Evolutionary conservation across 306 rosid genomes (phyloP).

Genomic region (Vicia sativa): DNA sequence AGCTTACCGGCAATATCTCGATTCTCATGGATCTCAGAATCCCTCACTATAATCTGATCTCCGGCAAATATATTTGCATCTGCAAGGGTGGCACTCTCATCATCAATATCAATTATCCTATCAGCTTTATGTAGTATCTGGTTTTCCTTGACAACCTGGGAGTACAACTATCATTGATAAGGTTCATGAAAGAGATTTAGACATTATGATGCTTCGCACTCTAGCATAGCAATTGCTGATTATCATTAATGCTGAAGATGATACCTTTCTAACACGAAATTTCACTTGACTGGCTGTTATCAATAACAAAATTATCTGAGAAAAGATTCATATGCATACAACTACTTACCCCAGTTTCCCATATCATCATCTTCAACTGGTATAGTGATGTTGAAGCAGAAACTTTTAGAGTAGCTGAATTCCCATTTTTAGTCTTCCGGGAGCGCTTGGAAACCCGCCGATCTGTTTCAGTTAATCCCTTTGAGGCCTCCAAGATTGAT

Average conservation of each 20-base stretch:
- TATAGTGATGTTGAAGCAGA: constrained; percentile 89
- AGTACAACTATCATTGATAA: constrained; percentile 20
- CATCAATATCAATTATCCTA: constrained; percentile 61
- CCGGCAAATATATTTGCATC: constrained; percentile 91
- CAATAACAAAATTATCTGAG: not conserved
- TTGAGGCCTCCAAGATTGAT: constrained; percentile 82
- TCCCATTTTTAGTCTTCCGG: constrained; percentile 78
- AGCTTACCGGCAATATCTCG: constrained; percentile 96
- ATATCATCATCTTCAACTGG: constrained; percentile 98
- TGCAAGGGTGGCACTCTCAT: constrained; percentile 77
- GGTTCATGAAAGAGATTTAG: not conserved
- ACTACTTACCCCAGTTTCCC: constrained; percentile 95
- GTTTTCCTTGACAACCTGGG: constrained; percentile 96
- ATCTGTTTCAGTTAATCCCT: constrained; percentile 72
- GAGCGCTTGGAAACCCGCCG: constrained; percentile 93
- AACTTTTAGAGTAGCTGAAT: constrained; percentile 73
- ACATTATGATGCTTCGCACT: constrained; percentile 22
- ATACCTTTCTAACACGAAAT: not conserved
- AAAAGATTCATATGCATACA: constrained; percentile 15
- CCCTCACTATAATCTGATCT: constrained; percentile 88
- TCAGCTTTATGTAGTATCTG: constrained; percentile 91
- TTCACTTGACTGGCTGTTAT: not conserved
- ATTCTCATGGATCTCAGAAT: constrained; percentile 91
- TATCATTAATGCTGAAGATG: not conserved
- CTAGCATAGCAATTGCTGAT: constrained; percentile 9